Percentiles rank a stretch among this genome's conserved stretches.
Evolutionary conservation across 73 alveolate species (phyloP).

Genomic region (Stentor coeruleus): DNA sequence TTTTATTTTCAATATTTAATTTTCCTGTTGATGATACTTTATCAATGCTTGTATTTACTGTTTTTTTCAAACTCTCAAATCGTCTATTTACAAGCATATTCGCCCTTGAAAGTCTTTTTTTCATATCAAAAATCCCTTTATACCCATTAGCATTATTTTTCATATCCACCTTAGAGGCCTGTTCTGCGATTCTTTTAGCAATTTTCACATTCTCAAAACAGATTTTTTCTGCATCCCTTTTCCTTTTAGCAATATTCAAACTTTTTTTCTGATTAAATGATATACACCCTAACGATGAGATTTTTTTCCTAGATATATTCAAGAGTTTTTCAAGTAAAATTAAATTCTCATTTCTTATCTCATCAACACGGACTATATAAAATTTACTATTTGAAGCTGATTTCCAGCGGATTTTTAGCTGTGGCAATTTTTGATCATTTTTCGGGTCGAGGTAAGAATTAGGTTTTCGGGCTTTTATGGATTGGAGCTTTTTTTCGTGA

Average conservation of each 20-base stretch:
- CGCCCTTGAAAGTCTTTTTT: too few species aligned
- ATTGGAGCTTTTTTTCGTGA: neutral
- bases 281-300: neutral
- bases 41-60: neutral
- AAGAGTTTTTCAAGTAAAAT: neutral
- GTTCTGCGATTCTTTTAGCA: neutral
- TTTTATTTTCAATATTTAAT: too few species aligned
- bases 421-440: neutral
- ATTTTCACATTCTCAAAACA: neutral
- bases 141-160: neutral
- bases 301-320: neutral
- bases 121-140: neutral
- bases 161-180: neutral
- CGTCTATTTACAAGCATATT: neutral
- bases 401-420: neutral
- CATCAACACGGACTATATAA: neutral
- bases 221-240: neutral
- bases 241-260: neutral
- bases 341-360: neutral
- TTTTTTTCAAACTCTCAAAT: neutral
- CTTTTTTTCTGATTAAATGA: neutral
- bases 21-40: too few species aligned
- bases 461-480: neutral
- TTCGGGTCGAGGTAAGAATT: neutral
- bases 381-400: neutral